Percentiles rank a stretch among this genome's conserved stretches.
These are phyloP conservation scores for Russula lepida DNA, from an alignment of 768 basidiomycete species.

Conservation along the genomic window DNA sequence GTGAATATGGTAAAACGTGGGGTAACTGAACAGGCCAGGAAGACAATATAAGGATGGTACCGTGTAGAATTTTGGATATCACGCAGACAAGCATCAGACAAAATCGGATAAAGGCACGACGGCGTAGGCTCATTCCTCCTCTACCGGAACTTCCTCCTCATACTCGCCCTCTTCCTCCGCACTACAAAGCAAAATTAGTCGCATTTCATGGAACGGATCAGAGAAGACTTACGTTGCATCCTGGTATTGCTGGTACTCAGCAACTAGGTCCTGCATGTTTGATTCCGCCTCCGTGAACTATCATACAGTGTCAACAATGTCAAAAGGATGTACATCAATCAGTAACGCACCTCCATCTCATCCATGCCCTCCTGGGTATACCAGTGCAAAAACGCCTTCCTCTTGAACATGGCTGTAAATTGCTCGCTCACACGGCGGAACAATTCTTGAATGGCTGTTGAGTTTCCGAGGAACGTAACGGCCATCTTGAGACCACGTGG, in stretches of 20 bases:
- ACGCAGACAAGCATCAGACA: constrained; percentile 13
- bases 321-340: background rate
- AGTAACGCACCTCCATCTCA: constrained; percentile 70
- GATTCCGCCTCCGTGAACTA: constrained; percentile 97
- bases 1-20: constrained; percentile 20
- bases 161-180: constrained; percentile 85
- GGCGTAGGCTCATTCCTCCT: constrained; percentile 36
- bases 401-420: constrained; percentile 98
- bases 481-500: constrained; percentile 95
- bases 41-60: constrained; percentile 22
- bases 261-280: constrained; percentile 98
- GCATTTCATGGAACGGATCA: background rate
- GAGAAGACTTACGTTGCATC: constrained; percentile 72
- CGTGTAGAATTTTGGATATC: constrained; percentile 22
- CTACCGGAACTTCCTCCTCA: constrained; percentile 63
- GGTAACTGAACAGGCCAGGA: constrained; percentile 11
- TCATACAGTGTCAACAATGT: background rate
- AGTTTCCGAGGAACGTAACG: constrained; percentile 96
- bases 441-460: constrained; percentile 92
- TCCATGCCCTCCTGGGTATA: constrained; percentile 99
- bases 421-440: constrained; percentile 99
- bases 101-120: constrained; percentile 2
- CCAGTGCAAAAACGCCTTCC: constrained; percentile 98
- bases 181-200: constrained; percentile 32
- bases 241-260: constrained; percentile 96